A percentile compares a stretch with the other conserved stretches of the same genome.
Evolutionary conservation across 768 basidiomycete species (phyloP).

Genomic region (Boletus eberwhitei): DNA sequence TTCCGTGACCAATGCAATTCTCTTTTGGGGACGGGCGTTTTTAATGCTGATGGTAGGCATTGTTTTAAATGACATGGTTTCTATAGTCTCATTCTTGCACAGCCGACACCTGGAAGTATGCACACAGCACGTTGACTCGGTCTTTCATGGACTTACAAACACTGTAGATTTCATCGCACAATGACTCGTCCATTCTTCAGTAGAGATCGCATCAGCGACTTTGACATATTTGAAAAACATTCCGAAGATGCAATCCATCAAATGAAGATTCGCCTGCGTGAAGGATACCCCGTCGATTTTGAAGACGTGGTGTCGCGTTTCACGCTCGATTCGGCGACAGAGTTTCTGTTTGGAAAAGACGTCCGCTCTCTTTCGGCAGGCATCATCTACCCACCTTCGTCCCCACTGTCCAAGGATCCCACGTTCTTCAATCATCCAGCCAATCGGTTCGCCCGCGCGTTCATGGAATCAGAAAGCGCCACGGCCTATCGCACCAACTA

Average conservation of each 20-base stretch:
- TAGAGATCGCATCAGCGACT: conserved; percentile 50
- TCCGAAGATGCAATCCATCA: conserved; percentile 45
- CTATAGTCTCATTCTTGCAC: conserved; percentile 22
- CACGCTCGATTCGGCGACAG: conserved; percentile 57
- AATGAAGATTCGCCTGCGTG: conserved; percentile 39
- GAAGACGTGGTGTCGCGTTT: conserved; percentile 56
- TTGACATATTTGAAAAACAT: conserved; percentile 53
- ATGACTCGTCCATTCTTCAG: conserved; percentile 64
- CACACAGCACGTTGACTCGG: not conserved
- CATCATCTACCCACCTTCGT: conserved; percentile 44
- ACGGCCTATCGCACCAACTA: too few relatives aligned
- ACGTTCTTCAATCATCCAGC: conserved; percentile 31
- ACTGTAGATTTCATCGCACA: conserved; percentile 49
- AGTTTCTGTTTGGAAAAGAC: conserved; percentile 53
- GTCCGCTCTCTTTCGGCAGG: conserved; percentile 45
- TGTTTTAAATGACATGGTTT: not conserved
- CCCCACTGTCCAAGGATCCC: conserved; percentile 4
- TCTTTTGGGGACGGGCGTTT: conserved; percentile 43
- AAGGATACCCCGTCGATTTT: conserved; percentile 54
- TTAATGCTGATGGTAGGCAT: conserved; percentile 50
- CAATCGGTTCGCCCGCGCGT: conserved; percentile 46
- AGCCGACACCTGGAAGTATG: conserved; percentile 56
- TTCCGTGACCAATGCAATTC: conserved; percentile 24
- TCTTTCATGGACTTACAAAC: not conserved
- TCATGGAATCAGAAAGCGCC: conserved; percentile 31